These are phyloP conservation scores for Sporobolomyces phaffii DNA, from an alignment of 768 basidiomycete species.

Conservation along the genomic window DNA sequence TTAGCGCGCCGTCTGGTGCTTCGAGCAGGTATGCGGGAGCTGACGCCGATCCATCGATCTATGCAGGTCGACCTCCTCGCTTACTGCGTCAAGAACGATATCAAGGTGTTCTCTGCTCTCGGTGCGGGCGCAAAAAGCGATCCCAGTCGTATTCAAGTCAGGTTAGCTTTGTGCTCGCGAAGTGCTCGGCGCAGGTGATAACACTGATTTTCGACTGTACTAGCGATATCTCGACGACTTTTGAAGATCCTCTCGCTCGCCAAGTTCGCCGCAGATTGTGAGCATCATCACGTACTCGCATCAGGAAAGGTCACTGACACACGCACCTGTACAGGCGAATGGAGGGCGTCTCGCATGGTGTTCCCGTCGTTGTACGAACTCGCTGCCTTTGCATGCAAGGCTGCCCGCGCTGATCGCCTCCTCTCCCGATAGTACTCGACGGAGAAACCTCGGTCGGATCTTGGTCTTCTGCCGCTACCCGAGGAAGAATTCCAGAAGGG, in stretches of 20 bases:
- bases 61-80: conserved; percentile 79
- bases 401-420: too few relatives aligned
- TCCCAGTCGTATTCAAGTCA: conserved; percentile 87
- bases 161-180: conserved; percentile 40
- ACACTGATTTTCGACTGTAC: too few relatives aligned
- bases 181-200: too few relatives aligned
- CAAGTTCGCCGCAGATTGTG: conserved; percentile 66
- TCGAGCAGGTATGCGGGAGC: too few relatives aligned
- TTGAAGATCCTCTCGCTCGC: conserved; percentile 91
- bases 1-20: background rate
- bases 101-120: conserved; percentile 96
- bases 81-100: conserved; percentile 69
- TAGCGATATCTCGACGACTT: conserved; percentile 81
- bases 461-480: conserved; percentile 79
- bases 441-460: conserved; percentile 62
- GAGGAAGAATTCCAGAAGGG: conserved; percentile 91
- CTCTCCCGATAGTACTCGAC: conserved; percentile 77
- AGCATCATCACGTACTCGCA: background rate
- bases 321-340: conserved; percentile 27
- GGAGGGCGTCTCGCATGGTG: conserved; percentile 47
- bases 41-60: too few relatives aligned
- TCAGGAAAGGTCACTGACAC: too few relatives aligned
- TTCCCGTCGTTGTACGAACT: conserved; percentile 48
- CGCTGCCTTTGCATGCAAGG: too few relatives aligned
- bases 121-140: conserved; percentile 92